A percentile compares a stretch with the other conserved stretches of the same genome.
Evolutionary conservation across 2,329 filamentous ascomycete species (phyloP).

Genomic region (Ophiostoma sp.): DNA sequence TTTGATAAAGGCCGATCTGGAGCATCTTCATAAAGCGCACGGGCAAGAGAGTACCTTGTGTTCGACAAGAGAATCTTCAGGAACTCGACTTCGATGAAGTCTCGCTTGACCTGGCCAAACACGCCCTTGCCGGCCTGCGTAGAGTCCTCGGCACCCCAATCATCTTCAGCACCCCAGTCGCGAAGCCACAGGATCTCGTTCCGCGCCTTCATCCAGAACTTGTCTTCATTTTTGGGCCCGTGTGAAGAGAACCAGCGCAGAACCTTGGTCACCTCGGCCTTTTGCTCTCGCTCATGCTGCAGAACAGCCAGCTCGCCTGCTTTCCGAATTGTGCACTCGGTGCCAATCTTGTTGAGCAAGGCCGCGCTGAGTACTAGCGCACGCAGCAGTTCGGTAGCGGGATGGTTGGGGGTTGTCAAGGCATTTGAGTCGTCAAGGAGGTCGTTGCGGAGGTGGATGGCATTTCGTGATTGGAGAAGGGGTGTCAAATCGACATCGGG

Average conservation of each 20-base stretch:
- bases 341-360: slow-evolving; percentile 45
- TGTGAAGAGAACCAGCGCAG: slow-evolving; percentile 48
- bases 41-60: slow-evolving; percentile 55
- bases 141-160: slow-evolving; percentile 26
- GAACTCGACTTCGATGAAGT: slow-evolving; percentile 64
- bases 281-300: slow-evolving; percentile 59
- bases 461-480: slow-evolving; percentile 39
- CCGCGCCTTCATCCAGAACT: slow-evolving; percentile 56
- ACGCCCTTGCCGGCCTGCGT: slow-evolving; percentile 41
- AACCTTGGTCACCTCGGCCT: slow-evolving; percentile 52
- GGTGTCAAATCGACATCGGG: slow-evolving; percentile 26
- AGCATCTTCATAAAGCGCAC: slow-evolving; percentile 54
- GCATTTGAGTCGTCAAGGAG: slow-evolving; percentile 56
- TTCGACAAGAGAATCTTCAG: slow-evolving; percentile 61
- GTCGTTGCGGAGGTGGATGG: slow-evolving; percentile 44
- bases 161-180: slow-evolving; percentile 58
- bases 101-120: slow-evolving; percentile 54
- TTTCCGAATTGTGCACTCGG: slow-evolving; percentile 46
- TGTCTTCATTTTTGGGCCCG: slow-evolving; percentile 55
- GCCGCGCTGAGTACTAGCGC: slow-evolving; percentile 58
- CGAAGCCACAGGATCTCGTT: slow-evolving; percentile 67
- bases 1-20: slow-evolving; percentile 45
- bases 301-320: slow-evolving; percentile 60
- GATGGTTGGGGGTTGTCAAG: slow-evolving; percentile 55
- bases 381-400: slow-evolving; percentile 55